A percentile compares a stretch with the other conserved stretches of the same genome.
Conservation (phyloP, 2,329 filamentous ascomycete species). For the Exophiala mesophila region DNA sequence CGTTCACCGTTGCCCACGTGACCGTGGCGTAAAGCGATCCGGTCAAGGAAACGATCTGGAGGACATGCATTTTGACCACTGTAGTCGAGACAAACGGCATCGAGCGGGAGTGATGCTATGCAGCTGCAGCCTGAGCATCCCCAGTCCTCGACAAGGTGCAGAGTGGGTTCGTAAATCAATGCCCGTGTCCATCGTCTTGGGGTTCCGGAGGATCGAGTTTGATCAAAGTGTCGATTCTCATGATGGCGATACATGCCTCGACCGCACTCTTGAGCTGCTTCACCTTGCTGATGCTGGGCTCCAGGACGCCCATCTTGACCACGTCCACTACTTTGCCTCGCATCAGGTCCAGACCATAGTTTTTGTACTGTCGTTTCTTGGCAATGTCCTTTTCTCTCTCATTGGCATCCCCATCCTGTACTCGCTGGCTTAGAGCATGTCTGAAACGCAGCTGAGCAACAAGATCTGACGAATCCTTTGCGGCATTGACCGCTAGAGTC, state of each 20-base stretch:
- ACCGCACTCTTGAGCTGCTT: constrained; percentile 97
- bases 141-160: too few species aligned
- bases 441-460: constrained; percentile 91
- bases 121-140: too few species aligned
- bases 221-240: constrained; percentile 98
- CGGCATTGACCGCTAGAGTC: constrained; percentile 93
- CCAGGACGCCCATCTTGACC: constrained; percentile 89
- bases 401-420: constrained; percentile 68
- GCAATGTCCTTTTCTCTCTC: constrained; percentile 85
- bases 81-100: too few species aligned
- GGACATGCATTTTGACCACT: too few species aligned
- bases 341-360: constrained; percentile 88
- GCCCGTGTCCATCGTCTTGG: constrained; percentile 65
- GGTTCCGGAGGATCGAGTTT: constrained; percentile 85
- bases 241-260: constrained; percentile 97
- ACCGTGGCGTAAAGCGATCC: too few species aligned
- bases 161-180: constrained; percentile 15
- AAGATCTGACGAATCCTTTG: constrained; percentile 91
- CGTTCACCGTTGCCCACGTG: too few species aligned
- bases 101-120: too few species aligned
- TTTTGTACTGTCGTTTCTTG: constrained; percentile 96
- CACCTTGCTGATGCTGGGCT: constrained; percentile 97
- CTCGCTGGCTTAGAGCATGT: constrained; percentile 89
- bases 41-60: too few species aligned
- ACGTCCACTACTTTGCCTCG: constrained; percentile 89